A percentile compares a stretch with the other conserved stretches of the same genome.
Conservation (phyloP, 495 filamentous ascomycete species). For the Lophiostoma macrostomum region DNA sequence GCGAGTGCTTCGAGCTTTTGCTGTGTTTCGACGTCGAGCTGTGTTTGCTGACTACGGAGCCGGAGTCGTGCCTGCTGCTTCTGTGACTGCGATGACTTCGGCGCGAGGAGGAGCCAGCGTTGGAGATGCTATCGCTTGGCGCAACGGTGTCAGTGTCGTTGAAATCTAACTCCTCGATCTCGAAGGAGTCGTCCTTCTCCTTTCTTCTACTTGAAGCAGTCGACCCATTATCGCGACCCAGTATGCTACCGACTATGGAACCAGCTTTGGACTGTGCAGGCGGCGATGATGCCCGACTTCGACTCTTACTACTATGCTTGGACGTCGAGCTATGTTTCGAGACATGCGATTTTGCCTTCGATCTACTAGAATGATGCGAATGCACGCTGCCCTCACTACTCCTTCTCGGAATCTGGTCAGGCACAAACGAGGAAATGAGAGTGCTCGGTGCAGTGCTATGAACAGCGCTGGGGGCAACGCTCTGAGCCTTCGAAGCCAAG, state of each 20-base stretch:
- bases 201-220: conserved; percentile 9
- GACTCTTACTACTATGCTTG: conserved; percentile 24
- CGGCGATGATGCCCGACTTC: conserved; percentile 20
- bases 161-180: conserved; percentile 31
- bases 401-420: conserved; percentile 14
- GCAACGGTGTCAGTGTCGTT: conserved; percentile 37
- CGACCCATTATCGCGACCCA: conserved; percentile 15
- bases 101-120: conserved; percentile 31
- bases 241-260: conserved; percentile 27
- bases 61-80: conserved; percentile 6
- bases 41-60: conserved; percentile 18
- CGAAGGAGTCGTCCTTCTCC: conserved; percentile 15
- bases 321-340: conserved; percentile 16
- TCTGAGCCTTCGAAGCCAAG: conserved; percentile 13
- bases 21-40: conserved; percentile 14
- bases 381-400: conserved; percentile 36
- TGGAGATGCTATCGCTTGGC: conserved; percentile 41
- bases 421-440: conserved; percentile 29
- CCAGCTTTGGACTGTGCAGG: conserved; percentile 11
- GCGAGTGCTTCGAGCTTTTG: conserved; percentile 17
- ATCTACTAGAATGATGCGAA: conserved; percentile 33
- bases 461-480: conserved; percentile 13
- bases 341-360: conserved; percentile 27
- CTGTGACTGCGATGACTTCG: conserved; percentile 22
- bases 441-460: conserved; percentile 26